These are phyloP conservation scores for Lentinula boryana DNA, from an alignment of 768 basidiomycete genomes.

Conservation along the genomic window DNA sequence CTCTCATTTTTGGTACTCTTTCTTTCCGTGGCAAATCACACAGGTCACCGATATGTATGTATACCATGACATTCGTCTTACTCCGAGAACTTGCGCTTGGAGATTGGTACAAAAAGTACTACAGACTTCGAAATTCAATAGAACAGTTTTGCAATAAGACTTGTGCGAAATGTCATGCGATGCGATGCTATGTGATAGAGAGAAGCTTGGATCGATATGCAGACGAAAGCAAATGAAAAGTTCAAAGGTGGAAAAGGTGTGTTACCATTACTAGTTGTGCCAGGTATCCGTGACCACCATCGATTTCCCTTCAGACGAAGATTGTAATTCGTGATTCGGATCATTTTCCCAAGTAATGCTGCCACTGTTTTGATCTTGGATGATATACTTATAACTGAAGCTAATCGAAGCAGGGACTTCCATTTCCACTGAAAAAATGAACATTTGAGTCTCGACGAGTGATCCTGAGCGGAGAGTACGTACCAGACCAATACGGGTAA, in stretches of 20 bases:
- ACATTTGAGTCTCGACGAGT: not conserved
- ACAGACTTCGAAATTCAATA: not conserved
- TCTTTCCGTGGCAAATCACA: too few species aligned
- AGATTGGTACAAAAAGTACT: too few species aligned
- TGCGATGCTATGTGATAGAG: not conserved
- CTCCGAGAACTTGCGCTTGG: too few species aligned
- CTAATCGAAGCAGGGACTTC: conserved; percentile 49
- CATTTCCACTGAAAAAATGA: conserved; percentile 43
- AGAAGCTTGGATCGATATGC: not conserved
- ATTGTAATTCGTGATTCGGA: conserved; percentile 52
- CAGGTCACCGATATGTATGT: too few species aligned
- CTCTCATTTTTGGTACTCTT: too few species aligned
- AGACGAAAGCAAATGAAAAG: not conserved
- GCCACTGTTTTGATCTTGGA: conserved; percentile 32
- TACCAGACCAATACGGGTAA: conserved; percentile 48
- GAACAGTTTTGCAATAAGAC: not conserved
- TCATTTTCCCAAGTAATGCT: conserved; percentile 59
- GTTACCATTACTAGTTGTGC: conserved; percentile 11
- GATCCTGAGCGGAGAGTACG: not conserved
- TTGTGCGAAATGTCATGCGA: not conserved
- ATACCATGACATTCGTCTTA: too few species aligned
- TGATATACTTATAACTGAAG: conserved; percentile 71
- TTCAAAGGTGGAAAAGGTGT: not conserved
- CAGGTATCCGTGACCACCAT: conserved; percentile 36
- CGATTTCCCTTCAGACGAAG: conserved; percentile 35